These are phyloP conservation scores for Prunus yedoensis DNA, from an alignment of 331 rosid genomes.

Conservation along the genomic window DNA sequence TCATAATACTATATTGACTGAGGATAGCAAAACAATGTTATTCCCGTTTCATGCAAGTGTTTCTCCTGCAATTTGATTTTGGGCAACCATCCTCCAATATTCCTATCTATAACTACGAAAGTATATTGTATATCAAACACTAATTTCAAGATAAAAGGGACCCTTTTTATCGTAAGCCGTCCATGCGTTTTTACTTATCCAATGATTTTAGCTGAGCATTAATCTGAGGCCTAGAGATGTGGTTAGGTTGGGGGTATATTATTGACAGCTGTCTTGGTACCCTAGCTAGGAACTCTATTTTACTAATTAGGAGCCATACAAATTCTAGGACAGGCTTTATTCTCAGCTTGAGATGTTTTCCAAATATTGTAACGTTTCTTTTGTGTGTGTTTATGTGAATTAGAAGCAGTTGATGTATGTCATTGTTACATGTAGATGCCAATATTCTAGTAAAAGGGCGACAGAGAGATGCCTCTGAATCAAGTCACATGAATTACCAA, in stretches of 20 bases:
- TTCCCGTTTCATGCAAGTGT: neutral
- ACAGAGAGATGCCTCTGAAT: neutral
- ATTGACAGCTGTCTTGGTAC: too few species aligned
- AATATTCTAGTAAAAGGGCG: constrained; percentile 5
- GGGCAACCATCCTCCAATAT: neutral
- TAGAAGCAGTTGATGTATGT: neutral
- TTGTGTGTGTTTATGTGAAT: neutral
- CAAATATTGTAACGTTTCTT: constrained; percentile 9
- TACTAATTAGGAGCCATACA: too few species aligned
- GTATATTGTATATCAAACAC: neutral
- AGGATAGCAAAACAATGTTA: accelerated
- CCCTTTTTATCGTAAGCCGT: neutral
- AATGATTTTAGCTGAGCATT: neutral
- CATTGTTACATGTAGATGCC: neutral
- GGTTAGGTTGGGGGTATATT: too few species aligned
- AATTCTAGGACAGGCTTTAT: neutral
- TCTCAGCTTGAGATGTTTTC: constrained; percentile 9
- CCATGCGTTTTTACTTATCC: neutral
- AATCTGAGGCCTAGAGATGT: too few species aligned
- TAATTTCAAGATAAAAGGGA: constrained; percentile 4
- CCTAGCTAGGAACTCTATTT: neutral
- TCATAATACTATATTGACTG: too few species aligned
- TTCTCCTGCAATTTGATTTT: neutral
- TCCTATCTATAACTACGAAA: neutral
- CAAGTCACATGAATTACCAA: constrained; percentile 10